Conservation (phyloP, 2,329 filamentous ascomycete genomes). For the Colletotrichum cuscutae region DNA sequence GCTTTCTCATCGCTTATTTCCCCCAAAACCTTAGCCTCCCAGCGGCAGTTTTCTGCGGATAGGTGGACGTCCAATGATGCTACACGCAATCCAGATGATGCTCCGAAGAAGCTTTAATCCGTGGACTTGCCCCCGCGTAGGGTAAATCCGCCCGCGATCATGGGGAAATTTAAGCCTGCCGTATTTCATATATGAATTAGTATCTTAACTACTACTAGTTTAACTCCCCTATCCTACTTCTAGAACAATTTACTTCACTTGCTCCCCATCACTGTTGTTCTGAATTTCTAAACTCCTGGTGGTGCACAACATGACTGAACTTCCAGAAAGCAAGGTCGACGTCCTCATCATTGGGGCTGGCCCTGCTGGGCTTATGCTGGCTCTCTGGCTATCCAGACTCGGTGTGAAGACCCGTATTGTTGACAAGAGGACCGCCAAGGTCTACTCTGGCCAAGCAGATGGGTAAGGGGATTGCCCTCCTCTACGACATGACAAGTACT, state of each 20-base stretch:
- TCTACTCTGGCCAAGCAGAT: slow-evolving; percentile 57
- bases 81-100: neutral
- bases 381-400: slow-evolving; percentile 53
- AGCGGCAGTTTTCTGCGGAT: slow-evolving; percentile 18
- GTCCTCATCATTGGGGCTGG: slow-evolving; percentile 34
- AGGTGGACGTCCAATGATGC: neutral
- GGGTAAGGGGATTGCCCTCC: slow-evolving; percentile 66
- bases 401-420: slow-evolving; percentile 54
- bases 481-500: neutral
- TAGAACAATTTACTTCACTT: neutral
- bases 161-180: neutral
- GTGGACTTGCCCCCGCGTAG: neutral
- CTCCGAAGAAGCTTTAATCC: neutral
- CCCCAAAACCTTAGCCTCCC: slow-evolving; percentile 4
- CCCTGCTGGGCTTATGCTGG: slow-evolving; percentile 55
- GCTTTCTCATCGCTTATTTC: slow-evolving; percentile 34
- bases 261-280: neutral
- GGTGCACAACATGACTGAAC: slow-evolving; percentile 1
- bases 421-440: slow-evolving; percentile 53
- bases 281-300: neutral
- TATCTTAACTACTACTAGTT: neutral
- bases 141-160: neutral
- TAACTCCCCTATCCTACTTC: neutral
- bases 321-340: slow-evolving; percentile 28
- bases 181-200: neutral